A percentile compares a stretch with the other conserved stretches of the same genome.
phyloP scores from a whole-genome alignment of 257 asterid species.

The Capsicum pubescens region DNA sequence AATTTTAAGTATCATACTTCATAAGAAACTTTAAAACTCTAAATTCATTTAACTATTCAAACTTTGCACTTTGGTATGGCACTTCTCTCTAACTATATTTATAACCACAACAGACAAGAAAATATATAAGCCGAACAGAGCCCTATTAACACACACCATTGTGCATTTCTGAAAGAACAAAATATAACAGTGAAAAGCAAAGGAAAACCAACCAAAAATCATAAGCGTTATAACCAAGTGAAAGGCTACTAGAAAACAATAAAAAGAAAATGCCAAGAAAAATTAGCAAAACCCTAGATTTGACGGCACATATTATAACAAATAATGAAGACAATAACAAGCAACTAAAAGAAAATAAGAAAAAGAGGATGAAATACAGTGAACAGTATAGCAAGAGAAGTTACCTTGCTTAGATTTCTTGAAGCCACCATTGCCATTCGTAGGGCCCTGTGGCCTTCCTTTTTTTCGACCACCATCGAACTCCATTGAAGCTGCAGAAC shows the following conservation, averaged over 20 bases:
- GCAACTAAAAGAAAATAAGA: neutral
- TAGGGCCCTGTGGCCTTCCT: conserved; percentile 53
- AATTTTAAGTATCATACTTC: neutral
- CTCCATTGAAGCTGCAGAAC: conserved; percentile 47
- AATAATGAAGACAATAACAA: neutral
- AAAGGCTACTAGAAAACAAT: neutral
- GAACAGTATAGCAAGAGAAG: neutral
- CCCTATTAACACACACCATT: conserved; percentile 8
- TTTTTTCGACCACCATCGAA: conserved; percentile 62
- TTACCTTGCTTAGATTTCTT: conserved; percentile 68
- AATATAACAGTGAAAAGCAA: neutral
- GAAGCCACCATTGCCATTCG: conserved; percentile 63
- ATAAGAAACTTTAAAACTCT: neutral
- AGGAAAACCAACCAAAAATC: neutral
- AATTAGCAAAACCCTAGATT: conserved; percentile 32
- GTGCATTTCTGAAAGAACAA: neutral
- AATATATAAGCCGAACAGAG: neutral
- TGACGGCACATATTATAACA: neutral
- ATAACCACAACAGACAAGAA: neutral
- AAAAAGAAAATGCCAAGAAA: neutral
- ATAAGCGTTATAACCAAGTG: neutral
- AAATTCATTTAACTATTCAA: neutral
- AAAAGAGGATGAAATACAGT: neutral
- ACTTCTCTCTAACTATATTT: neutral
- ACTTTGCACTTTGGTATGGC: neutral